phyloP scores from a whole-genome alignment of 2,329 filamentous ascomycete genomes.

The Fragosphaeria purpurea region DNA sequence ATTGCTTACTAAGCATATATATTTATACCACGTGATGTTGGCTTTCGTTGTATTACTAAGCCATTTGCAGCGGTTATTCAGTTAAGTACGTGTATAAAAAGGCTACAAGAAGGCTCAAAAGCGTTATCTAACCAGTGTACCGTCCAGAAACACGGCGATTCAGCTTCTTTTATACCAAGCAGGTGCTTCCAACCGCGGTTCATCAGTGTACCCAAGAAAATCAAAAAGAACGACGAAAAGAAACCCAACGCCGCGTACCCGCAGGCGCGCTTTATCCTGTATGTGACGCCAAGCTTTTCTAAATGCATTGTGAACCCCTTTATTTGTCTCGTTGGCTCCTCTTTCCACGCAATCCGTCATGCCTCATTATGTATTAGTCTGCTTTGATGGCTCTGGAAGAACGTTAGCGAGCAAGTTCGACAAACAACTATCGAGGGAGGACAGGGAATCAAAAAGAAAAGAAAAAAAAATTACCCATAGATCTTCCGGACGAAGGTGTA shows the following conservation, averaged over 20 bases:
- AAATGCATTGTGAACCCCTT: conserved; percentile 1
- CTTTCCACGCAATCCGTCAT: neutral
- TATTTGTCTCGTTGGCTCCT: neutral
- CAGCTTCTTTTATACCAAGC: too few relatives aligned
- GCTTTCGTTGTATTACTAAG: too few relatives aligned
- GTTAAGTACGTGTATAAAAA: too few relatives aligned
- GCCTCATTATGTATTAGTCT: conserved; percentile 24
- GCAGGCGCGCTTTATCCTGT: conserved; percentile 3
- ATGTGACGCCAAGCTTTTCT: conserved; percentile 6
- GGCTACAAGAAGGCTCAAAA: too few relatives aligned
- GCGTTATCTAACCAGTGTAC: too few relatives aligned
- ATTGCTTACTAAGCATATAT: neutral
- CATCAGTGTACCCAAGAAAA: neutral
- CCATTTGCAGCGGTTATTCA: too few relatives aligned
- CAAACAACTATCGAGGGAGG: too few relatives aligned
- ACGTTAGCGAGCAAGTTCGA: too few relatives aligned
- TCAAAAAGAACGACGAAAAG: neutral
- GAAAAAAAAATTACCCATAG: conserved; percentile 48
- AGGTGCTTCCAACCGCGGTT: too few relatives aligned
- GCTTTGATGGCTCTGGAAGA: conserved; percentile 38
- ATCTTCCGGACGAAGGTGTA: conserved; percentile 79
- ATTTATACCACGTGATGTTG: neutral
- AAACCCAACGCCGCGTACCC: conserved; percentile 1
- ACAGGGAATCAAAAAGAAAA: too few relatives aligned
- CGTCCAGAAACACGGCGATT: too few relatives aligned